phyloP scores from a whole-genome alignment of 2,329 filamentous ascomycete genomes.

The Fusarium sp. region DNA sequence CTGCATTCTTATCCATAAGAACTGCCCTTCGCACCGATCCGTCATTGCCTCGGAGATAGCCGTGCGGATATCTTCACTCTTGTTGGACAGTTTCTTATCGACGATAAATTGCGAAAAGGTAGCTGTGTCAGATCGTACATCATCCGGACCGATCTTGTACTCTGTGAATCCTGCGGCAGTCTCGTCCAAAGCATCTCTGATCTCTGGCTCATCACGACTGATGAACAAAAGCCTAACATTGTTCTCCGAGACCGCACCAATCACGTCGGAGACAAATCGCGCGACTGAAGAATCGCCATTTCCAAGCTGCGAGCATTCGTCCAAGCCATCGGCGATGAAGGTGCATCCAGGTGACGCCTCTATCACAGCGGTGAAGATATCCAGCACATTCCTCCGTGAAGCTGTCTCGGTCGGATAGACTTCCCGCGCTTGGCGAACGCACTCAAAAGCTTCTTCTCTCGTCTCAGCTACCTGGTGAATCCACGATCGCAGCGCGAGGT shows the following conservation, averaged over 20 bases:
- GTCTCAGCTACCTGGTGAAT: rapidly evolving
- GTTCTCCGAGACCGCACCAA: background rate
- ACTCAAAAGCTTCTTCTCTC: background rate
- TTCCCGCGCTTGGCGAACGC: background rate
- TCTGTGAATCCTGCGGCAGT: background rate
- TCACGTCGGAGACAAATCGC: constrained; percentile 35
- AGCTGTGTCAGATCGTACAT: constrained; percentile 42
- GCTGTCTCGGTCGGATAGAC: constrained; percentile 37
- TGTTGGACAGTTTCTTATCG: constrained; percentile 46
- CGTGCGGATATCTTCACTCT: constrained; percentile 27
- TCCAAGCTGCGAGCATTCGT: constrained; percentile 47
- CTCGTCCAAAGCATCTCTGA: constrained; percentile 29
- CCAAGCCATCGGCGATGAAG: constrained; percentile 51
- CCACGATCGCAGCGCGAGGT: constrained; percentile 48
- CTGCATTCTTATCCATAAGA: constrained; percentile 51
- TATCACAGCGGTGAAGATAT: constrained; percentile 34
- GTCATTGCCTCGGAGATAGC: constrained; percentile 45
- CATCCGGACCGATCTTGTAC: constrained; percentile 9
- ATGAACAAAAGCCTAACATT: constrained; percentile 40
- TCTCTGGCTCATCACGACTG: constrained; percentile 45
- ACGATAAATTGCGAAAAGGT: constrained; percentile 46
- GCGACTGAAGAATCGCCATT: background rate
- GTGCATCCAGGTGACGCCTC: constrained; percentile 27
- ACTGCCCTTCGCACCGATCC: constrained; percentile 49
- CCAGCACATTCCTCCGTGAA: constrained; percentile 27